Percentiles rank a stretch among this genome's conserved stretches.
These are phyloP conservation scores for Coemansia erecta DNA, from an alignment of 192 early-diverging fungal species.

Conservation along the genomic window DNA sequence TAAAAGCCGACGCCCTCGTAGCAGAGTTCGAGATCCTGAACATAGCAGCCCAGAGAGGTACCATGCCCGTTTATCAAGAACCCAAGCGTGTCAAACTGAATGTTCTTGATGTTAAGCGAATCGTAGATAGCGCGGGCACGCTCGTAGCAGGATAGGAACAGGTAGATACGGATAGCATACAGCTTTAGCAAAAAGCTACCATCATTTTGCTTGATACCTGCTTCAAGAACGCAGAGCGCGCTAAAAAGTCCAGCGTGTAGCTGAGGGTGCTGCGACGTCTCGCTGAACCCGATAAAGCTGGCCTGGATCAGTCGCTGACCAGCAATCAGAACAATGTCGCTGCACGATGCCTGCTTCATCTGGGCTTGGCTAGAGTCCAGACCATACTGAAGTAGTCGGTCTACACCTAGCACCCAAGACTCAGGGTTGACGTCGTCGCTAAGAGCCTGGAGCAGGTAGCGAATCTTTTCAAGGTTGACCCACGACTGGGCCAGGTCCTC, in stretches of 20 bases:
- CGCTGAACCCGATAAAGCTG: constrained; percentile 26
- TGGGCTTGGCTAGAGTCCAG: constrained; percentile 26
- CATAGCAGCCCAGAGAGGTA: constrained; percentile 28
- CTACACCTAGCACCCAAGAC: constrained; percentile 21
- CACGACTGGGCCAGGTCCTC: constrained; percentile 35
- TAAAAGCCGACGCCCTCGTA: constrained; percentile 73
- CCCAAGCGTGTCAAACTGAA: constrained; percentile 88
- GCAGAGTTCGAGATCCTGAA: constrained; percentile 54
- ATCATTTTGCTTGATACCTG: constrained; percentile 69
- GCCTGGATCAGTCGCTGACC: constrained; percentile 41
- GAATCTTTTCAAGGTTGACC: constrained; percentile 40
- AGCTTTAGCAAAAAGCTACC: constrained; percentile 86
- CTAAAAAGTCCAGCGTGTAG: constrained; percentile 31
- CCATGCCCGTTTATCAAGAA: constrained; percentile 48
- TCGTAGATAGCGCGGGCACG: constrained; percentile 62
- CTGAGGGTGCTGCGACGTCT: constrained; percentile 3
- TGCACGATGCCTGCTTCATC: constrained; percentile 27
- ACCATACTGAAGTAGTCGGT: constrained; percentile 22
- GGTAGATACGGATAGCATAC: constrained; percentile 80
- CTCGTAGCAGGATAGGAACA: constrained; percentile 61
- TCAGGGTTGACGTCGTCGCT: constrained; percentile 18
- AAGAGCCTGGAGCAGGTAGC: constrained; percentile 43
- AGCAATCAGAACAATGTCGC: constrained; percentile 41
- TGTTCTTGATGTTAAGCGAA: constrained; percentile 84
- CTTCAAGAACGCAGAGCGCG: constrained; percentile 68